phyloP scores from a whole-genome alignment of 208 protist species.

The Dictyostelium gargantuum region DNA sequence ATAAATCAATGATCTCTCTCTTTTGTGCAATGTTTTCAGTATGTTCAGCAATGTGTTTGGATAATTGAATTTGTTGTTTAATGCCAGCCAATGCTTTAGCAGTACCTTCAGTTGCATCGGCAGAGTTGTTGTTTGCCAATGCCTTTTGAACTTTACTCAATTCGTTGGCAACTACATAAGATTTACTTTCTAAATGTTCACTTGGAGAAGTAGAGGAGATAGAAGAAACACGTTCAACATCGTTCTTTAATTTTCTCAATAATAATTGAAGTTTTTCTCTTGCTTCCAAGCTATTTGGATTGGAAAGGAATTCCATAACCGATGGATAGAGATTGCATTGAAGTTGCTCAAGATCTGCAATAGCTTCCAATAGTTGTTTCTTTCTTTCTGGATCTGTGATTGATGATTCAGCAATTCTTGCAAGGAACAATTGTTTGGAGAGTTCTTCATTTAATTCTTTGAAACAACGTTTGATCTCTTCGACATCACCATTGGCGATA shows the following conservation, averaged over 20 bases:
- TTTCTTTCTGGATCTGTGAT: constrained; percentile 39
- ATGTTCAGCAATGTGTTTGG: constrained; percentile 50
- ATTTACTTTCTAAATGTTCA: constrained; percentile 31
- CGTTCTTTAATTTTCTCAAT: not conserved
- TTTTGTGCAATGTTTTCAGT: constrained; percentile 28
- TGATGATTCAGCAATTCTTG: constrained; percentile 21
- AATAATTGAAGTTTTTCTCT: not conserved
- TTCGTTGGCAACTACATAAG: constrained; percentile 17
- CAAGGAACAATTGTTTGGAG: not conserved
- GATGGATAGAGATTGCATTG: not conserved
- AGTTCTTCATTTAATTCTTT: constrained; percentile 46
- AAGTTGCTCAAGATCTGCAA: not conserved
- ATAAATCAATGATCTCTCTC: constrained; percentile 6
- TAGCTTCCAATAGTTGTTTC: constrained; percentile 25
- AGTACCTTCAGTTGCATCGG: not conserved
- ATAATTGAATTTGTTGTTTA: constrained; percentile 60
- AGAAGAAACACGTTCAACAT: constrained; percentile 10
- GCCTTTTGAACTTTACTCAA: not conserved
- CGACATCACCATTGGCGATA: not conserved
- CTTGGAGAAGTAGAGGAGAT: not conserved
- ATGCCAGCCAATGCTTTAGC: constrained; percentile 15
- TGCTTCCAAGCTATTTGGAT: not conserved
- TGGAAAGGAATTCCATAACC: constrained; percentile 11
- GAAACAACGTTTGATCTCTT: not conserved
- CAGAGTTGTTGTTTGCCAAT: not conserved